Evolutionary conservation across 345 rosid genomes (phyloP).

Genomic region (Psidium friedrichsthalianum): DNA sequence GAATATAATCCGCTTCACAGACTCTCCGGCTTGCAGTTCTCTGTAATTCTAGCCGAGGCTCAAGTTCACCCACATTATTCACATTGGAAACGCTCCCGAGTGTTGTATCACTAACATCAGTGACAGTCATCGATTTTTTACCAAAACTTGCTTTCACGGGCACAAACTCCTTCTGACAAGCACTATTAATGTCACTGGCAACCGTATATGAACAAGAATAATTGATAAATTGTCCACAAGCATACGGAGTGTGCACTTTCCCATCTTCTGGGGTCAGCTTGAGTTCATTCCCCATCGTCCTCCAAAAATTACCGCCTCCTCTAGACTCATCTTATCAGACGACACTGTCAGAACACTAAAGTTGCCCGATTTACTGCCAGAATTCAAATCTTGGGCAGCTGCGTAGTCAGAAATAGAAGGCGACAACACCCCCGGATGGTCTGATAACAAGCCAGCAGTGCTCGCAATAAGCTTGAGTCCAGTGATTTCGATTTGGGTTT

Average conservation of each 20-base stretch:
- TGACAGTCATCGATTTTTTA: neutral
- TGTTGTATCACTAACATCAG: neutral
- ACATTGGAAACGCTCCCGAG: neutral
- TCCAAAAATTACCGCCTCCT: neutral
- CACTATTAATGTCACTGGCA: neutral
- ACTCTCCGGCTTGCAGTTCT: constrained; percentile 19
- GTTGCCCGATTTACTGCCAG: neutral
- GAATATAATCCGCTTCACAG: constrained; percentile 11
- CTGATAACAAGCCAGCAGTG: constrained; percentile 9
- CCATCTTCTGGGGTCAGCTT: constrained; percentile 4
- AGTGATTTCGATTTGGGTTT: constrained; percentile 21
- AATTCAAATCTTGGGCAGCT: neutral
- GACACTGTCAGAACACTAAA: neutral
- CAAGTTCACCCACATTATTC: neutral
- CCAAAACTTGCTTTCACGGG: constrained; percentile 11
- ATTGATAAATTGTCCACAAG: constrained; percentile 1
- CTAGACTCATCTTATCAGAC: neutral
- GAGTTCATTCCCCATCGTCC: neutral
- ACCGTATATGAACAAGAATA: constrained; percentile 5
- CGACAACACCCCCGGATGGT: neutral
- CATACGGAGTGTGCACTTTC: neutral
- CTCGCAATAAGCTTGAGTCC: constrained; percentile 15
- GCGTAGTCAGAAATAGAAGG: neutral
- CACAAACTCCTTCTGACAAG: constrained; percentile 1
- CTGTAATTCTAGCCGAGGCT: neutral